Base-by-base conservation (phyloP, 176 grass and related monocot species). In the Bolboschoenus planiculmis region DNA sequence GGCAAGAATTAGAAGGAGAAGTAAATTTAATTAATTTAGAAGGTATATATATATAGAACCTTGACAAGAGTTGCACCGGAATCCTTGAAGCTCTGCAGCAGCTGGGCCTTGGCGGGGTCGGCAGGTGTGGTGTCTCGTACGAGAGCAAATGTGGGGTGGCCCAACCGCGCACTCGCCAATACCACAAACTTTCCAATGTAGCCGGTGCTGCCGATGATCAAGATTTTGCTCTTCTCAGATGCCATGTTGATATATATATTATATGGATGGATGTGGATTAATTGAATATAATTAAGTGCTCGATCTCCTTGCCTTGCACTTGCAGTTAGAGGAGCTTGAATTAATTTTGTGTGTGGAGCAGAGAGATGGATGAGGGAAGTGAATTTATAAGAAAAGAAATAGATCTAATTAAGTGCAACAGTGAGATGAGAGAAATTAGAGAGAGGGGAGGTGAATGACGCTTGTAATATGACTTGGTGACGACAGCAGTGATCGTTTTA, bases 161-260 rank as follows among this genome's bases (percentile, higher is more conserved):
- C 88, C 7, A 86, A 74, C 34, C 76, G 81, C 15, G 84, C 88
- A 85, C 91, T 93, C 15, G 84, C 91, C 8, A 9, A 33, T 6
- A 93, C 81, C 5, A 93, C 56, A 89, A 84, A 87, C 60, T 46
- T 65, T 40, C 91, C 88, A 43, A 93, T 82, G 84, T 83, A 87
- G 1, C 91, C 88, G 5, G 91, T 93, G 21, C 42, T 40, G 76
- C 91, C 88, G 10, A 90, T 80, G 74, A 93, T 87, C 81, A 93
- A 79, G 77, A 93, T 93, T 80, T 58, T 88, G 80, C 81, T 86
- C 86, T 84, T 93, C 27, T 73, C 78, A 59, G 87, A 37, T 48
- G 87, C 85, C 87, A 84, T 80, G 4, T 0, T 40, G 9, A 48
- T 15, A 16, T 20, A 5, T n/a, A n/a, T n/a, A n/a, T n/a, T n/a